Base-by-base conservation (phyloP, 2,329 filamentous ascomycete species). In the Penicillium sp. region DNA sequence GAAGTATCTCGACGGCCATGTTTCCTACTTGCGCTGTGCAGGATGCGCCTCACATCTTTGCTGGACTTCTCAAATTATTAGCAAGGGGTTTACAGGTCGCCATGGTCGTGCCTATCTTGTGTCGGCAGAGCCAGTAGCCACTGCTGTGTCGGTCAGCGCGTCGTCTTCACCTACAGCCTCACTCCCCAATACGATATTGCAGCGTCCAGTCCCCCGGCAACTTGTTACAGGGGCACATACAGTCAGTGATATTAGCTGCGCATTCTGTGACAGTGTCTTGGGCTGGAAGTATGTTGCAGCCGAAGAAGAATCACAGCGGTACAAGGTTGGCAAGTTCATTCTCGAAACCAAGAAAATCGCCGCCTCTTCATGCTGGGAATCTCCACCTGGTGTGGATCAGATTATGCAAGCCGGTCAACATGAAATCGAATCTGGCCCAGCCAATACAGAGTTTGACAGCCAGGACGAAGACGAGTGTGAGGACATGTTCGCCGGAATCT, bases 261-360 rank as follows among this genome's bases (percentile, higher is more conserved):
- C 75, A 4, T 76, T 78, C 45, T 87, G 85, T 59, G 82, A 79
- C 2, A 79, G 68, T 52, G 77, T 84, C 35, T 65, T 87, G 20
- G 85, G 85, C 2, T 87, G 85, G 85, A 87, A 87, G 69, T 87
- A 87, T 64, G 79, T 87, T 24, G 77, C 79, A 20, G 85, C 85
- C 0, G 82, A 84, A 57, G 83, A 87, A 61, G 83, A 86, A 56
- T 74, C 71, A 11, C 85, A 87, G 70, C 75, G 78, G 53, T 87
- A 87, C 65, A 87, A 87, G 66, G 81, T 87, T 2, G 85, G 85
- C n/a, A 87, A 86, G 66, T 87, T 83, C 61, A 87, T 87, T 29
- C 69, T 87, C 29, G 85, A 87, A 69, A 85, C 83, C 42, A 83
- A 80, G 69, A 74, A 79, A 51, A 80, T 85, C 9, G 78, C 76